Base-by-base conservation (phyloP, 192 early-diverging fungal genomes). In the Funneliformis mosseae region DNA sequence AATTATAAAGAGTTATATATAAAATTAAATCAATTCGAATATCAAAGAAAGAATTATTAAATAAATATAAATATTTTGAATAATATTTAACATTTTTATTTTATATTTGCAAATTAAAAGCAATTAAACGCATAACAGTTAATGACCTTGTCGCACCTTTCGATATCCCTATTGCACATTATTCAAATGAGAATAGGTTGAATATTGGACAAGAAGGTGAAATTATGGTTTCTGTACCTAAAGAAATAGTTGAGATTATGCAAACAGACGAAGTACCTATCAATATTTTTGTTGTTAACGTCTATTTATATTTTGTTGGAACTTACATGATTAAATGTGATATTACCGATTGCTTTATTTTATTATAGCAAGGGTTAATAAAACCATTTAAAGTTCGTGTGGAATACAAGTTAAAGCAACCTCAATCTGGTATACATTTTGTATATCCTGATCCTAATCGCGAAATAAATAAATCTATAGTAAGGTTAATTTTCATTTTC, bases 351-450 rank as follows among this genome's bases (percentile, higher is more conserved):
- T 70, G 21, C 41, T 70, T 70, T 25, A 12, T 73, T 73, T 73
- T 8, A 50, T 73, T 69, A 33, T 69, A 27, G 71, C 43, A 46
- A 46, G 71, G 71, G 12, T 73, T 48, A 55, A 55, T 55, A 55
- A 55, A 55, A 18, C 45, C 71, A 27, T 21, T 73, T 28, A 48
- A 46, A 18, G 71, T 73, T 48, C 21, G 45, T 9, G 45, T 73
- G 3, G 71, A 73, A 25, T 73, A 46, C 27, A 48, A 21, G 23
- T 18, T 73, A 50, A 45, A 50, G 28, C 43, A 73, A 28, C 71
- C 71, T 1, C 43, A 73, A 28, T 33, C 71, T 28, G 71, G 71
- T 48, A 21, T 73, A 11, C 45, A 73, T 48, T 73, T 73, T 48
- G 45, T 46, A 73, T 25, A 41, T 48, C 71, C 71, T 27, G 71